Base-by-base conservation (phyloP, 1,284 basidiomycete species). In the Tremellales sp. region DNA sequence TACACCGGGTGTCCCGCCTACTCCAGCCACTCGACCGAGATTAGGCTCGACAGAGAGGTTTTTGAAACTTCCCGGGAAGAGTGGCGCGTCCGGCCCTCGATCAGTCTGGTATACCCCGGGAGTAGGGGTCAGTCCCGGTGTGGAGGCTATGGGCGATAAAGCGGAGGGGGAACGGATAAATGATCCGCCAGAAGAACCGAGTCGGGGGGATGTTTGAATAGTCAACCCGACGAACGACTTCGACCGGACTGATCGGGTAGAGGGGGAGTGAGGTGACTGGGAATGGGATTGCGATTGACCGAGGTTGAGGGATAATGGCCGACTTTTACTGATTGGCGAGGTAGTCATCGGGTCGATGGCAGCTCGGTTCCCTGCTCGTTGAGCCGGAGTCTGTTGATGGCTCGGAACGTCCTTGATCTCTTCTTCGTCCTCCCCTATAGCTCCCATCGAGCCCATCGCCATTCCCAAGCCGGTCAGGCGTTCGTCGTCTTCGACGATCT, bases 61-160 rank as follows among this genome's bases (percentile, higher is more conserved):
- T 24, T 61, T 61, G 51, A 75, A 75, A 22, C 56, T 59, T n/a
- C 52, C 53, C 4, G 68, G 67, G 58, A 75, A 75, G 19, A 73
- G 49, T 8, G 69, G 71, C 29, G 57, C 60, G 3, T 68, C 73
- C 0, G 69, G 68, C 13, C 62, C 67, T 19, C 73, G 58, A 41
- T 73, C 69, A 33, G 56, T 62, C 25, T 26, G 11, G 13, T 37
- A 36, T 5, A 36, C 33, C 19, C n/a, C 22, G 8, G 24, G 6
- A 4, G 15, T 12, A 4, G 19, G 21, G 11, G 23, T 10, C 19
- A 12, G 23, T 15, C 7, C 13, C 39, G 17, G 26, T 35, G 40
- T 46, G 7, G 37, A 17, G 25, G 35, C 37, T 41, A 29, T 22
- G 13, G 17, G 37, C 22, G 17, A 5, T 22, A 21, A 7, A 29